Evolutionary conservation across 1,139 yeast genomes (phyloP).

Genomic region (Pichia sp.): DNA sequence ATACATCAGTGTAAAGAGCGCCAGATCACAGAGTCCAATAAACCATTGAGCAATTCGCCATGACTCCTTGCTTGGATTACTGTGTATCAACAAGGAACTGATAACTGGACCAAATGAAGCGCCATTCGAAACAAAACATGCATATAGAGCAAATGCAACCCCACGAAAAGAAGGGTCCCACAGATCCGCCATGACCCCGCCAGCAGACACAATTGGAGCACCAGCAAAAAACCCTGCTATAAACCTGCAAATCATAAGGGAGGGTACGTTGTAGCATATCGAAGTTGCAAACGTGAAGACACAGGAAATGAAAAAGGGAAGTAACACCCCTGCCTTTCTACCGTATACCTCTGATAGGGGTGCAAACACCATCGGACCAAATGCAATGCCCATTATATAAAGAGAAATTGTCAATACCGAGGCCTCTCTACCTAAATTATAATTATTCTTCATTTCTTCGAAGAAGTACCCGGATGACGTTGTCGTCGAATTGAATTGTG

Average conservation of each 20-base stretch:
- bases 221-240: conserved; percentile 52
- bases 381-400: conserved; percentile 64
- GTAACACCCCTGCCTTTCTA: conserved; percentile 51
- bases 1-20: conserved; percentile 34
- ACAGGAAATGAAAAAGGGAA: conserved; percentile 51
- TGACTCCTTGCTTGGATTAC: conserved; percentile 30
- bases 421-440: conserved; percentile 49
- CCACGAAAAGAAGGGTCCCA: conserved; percentile 36
- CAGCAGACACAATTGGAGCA: conserved; percentile 60
- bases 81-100: conserved; percentile 45
- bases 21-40: conserved; percentile 36
- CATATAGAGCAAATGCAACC: conserved; percentile 43
- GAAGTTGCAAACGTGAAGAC: conserved; percentile 61
- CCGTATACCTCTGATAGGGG: conserved; percentile 75
- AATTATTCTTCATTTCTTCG: conserved; percentile 39
- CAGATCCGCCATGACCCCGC: conserved; percentile 53
- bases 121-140: conserved; percentile 51
- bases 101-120: conserved; percentile 65
- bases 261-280: conserved; percentile 47
- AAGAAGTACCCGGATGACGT: conserved; percentile 31
- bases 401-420: conserved; percentile 66
- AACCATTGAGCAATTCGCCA: conserved; percentile 52
- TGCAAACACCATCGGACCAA: conserved; percentile 69
- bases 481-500: conserved; percentile 42
- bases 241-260: conserved; percentile 51